These are phyloP conservation scores for Malus sylvestris DNA, from an alignment of 306 rosid species.

Conservation along the genomic window DNA sequence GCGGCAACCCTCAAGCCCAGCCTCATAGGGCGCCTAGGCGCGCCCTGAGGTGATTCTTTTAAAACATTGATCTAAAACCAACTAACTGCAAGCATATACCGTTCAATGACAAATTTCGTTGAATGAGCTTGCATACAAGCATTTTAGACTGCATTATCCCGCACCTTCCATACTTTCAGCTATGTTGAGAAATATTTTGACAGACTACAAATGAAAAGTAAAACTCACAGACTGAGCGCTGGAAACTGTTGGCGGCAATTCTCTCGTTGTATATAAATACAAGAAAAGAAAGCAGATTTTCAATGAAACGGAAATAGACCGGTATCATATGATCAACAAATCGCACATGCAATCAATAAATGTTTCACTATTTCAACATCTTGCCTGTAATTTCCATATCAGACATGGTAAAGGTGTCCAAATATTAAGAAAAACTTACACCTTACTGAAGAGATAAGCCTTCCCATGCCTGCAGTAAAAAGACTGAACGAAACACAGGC, in stretches of 20 bases:
- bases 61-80: neutral
- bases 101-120: neutral
- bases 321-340: neutral
- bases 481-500: constrained; percentile 52
- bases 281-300: neutral
- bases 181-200: neutral
- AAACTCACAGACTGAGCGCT: neutral
- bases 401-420: constrained; percentile 15
- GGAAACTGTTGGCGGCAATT: neutral
- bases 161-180: neutral
- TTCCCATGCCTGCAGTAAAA: constrained; percentile 73
- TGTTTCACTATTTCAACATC: neutral
- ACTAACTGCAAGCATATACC: neutral
- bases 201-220: constrained; percentile 10
- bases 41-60: too few relatives aligned
- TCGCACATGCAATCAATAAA: neutral
- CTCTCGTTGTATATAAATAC: neutral
- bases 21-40: too few relatives aligned
- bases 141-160: neutral
- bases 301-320: neutral
- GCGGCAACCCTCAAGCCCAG: too few relatives aligned
- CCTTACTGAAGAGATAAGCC: constrained; percentile 92
- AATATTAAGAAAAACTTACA: constrained; percentile 68
- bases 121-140: neutral
- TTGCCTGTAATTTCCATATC: neutral